A percentile compares a stretch with the other conserved stretches of the same genome.
These are phyloP conservation scores for Ramaria rubella DNA, from an alignment of 768 basidiomycete genomes.

Conservation along the genomic window DNA sequence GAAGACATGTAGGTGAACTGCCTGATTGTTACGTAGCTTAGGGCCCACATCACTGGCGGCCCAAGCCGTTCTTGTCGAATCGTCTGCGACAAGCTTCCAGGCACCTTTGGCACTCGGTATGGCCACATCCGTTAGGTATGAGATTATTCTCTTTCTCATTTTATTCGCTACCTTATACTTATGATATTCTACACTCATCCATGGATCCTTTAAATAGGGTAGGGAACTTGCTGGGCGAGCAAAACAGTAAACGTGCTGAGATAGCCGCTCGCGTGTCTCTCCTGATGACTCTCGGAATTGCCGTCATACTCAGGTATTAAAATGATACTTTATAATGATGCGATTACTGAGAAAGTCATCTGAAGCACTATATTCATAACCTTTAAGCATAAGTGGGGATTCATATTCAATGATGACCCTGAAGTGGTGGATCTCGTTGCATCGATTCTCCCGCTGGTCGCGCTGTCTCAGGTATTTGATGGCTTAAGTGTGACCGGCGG, in stretches of 20 bases:
- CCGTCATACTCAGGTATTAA: slow-evolving; percentile 55
- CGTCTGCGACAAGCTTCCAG: slow-evolving; percentile 71
- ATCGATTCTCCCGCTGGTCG: slow-evolving; percentile 65
- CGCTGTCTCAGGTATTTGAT: slow-evolving; percentile 83
- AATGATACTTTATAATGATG: neutral
- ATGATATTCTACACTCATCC: too few species aligned
- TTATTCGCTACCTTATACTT: neutral
- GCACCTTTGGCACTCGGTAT: slow-evolving; percentile 78
- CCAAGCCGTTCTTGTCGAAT: slow-evolving; percentile 79
- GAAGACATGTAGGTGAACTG: too few species aligned
- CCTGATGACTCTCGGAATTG: slow-evolving; percentile 57
- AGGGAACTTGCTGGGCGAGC: slow-evolving; percentile 83
- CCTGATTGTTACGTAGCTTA: too few species aligned
- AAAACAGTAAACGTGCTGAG: slow-evolving; percentile 64
- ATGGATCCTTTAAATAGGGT: slow-evolving; percentile 46
- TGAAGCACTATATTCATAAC: slow-evolving; percentile 47
- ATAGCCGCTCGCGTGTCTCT: slow-evolving; percentile 61
- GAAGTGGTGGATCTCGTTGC: slow-evolving; percentile 58
- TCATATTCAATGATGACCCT: slow-evolving; percentile 64
- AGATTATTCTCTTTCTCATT: neutral
- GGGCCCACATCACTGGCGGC: slow-evolving; percentile 79
- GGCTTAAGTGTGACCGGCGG: slow-evolving; percentile 58
- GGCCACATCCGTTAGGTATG: slow-evolving; percentile 76
- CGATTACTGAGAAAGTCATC: neutral
- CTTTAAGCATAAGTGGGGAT: slow-evolving; percentile 65